These are phyloP conservation scores for Teratosphaeria zuluensis DNA, from an alignment of 2,329 filamentous ascomycete genomes.

Conservation along the genomic window DNA sequence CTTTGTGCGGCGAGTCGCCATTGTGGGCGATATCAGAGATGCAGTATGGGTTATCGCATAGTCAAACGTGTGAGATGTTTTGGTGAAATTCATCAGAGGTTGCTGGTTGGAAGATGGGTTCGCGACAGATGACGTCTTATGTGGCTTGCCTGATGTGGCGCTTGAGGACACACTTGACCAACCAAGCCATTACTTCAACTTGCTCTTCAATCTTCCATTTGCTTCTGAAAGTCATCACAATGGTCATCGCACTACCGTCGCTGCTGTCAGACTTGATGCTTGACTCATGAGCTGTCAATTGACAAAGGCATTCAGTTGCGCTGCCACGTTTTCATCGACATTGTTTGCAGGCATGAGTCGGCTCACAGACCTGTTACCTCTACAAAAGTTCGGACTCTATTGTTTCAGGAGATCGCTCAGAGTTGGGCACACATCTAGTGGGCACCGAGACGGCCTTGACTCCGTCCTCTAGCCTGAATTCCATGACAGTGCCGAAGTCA, in stretches of 20 bases:
- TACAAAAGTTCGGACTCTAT: background rate
- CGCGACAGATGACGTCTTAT: background rate
- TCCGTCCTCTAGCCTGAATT: background rate
- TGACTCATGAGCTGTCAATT: background rate
- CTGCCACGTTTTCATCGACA: background rate
- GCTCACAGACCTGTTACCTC: background rate
- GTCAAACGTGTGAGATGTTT: background rate
- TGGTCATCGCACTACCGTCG: background rate
- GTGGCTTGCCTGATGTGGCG: background rate
- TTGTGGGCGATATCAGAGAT: background rate
- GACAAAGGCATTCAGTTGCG: background rate
- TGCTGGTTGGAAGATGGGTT: background rate
- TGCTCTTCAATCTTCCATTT: background rate
- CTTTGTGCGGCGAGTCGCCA: constrained; percentile 11
- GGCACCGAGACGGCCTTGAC: background rate
- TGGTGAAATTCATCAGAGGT: background rate
- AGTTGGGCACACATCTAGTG: too few species aligned
- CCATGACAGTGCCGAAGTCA: too few species aligned
- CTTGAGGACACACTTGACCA: background rate
- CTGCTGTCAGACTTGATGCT: background rate
- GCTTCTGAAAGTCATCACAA: background rate
- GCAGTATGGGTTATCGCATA: background rate
- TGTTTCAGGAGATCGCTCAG: too few species aligned
- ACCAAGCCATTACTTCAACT: background rate
- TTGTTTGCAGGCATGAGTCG: background rate